These are phyloP conservation scores for Vitis hybrid DNA, from an alignment of 177 flowering plant genomes.

Conservation along the genomic window DNA sequence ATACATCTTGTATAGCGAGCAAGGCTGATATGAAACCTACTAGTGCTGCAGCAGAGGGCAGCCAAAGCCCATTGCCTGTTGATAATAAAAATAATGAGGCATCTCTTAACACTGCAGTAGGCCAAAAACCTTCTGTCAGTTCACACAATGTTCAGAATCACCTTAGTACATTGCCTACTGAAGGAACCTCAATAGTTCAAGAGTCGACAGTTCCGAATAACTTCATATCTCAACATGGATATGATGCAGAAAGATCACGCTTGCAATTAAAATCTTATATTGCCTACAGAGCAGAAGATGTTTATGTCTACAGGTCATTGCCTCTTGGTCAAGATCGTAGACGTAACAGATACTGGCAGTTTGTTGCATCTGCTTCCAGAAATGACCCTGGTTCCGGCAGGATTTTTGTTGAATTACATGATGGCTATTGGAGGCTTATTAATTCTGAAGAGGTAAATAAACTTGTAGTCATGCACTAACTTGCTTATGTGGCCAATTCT, in stretches of 20 bases:
- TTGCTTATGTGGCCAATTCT: too few species aligned
- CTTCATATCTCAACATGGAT: slow-evolving; percentile 46
- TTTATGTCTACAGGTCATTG: slow-evolving; percentile 83
- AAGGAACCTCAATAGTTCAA: slow-evolving; percentile 34
- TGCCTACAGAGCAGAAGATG: slow-evolving; percentile 83
- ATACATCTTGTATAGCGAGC: slow-evolving; percentile 32
- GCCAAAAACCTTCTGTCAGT: slow-evolving; percentile 42
- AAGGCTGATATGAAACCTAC: slow-evolving; percentile 41
- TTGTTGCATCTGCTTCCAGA: slow-evolving; percentile 72
- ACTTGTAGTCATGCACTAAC: background rate
- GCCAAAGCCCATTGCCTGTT: slow-evolving; percentile 56
- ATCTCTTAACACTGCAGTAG: slow-evolving; percentile 30
- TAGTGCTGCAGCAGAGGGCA: slow-evolving; percentile 41
- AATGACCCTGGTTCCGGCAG: slow-evolving; percentile 90
- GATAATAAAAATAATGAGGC: slow-evolving; percentile 46
- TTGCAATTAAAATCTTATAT: slow-evolving; percentile 80
- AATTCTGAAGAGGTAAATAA: slow-evolving; percentile 81
- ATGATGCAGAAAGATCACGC: slow-evolving; percentile 75
- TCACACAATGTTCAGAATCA: slow-evolving; percentile 30
- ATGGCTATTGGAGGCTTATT: slow-evolving; percentile 86
- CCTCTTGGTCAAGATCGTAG: slow-evolving; percentile 98
- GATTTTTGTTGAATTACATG: slow-evolving; percentile 75
- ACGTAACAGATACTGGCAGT: slow-evolving; percentile 92
- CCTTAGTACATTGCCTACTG: slow-evolving; percentile 26
- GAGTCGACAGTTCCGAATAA: slow-evolving; percentile 46